These are phyloP conservation scores for Euphrasia confusa DNA, from an alignment of 257 asterid species.

Conservation along the genomic window DNA sequence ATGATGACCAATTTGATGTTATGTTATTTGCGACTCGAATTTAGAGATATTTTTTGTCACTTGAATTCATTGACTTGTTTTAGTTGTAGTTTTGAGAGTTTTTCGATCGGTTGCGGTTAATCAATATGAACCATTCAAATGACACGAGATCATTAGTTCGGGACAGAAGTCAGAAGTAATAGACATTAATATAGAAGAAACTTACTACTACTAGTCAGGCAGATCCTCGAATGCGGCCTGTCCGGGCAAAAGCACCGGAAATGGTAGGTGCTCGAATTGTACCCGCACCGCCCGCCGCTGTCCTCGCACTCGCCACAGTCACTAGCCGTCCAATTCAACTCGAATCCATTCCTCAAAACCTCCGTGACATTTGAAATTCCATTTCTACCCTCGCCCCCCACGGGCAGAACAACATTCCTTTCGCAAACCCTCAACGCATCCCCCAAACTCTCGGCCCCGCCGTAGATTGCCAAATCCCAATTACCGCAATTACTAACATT, in stretches of 20 bases:
- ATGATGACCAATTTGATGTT: too few species aligned
- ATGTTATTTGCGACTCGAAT: too few species aligned
- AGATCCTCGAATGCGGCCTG: constrained; percentile 6
- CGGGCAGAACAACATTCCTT: not conserved
- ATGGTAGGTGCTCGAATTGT: not conserved
- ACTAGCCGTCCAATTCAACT: constrained; percentile 37
- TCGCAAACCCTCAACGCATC: not conserved
- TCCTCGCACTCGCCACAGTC: not conserved
- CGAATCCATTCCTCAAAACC: not conserved
- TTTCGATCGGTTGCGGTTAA: too few species aligned
- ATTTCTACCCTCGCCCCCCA: not conserved
- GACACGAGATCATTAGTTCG: too few species aligned
- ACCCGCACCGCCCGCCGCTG: constrained; percentile 20
- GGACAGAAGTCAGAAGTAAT: too few species aligned
- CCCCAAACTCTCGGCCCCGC: not conserved
- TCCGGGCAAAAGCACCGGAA: constrained; percentile 9
- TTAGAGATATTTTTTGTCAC: too few species aligned
- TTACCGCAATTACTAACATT: not conserved
- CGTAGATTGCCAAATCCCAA: constrained; percentile 6
- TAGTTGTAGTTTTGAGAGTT: too few species aligned
- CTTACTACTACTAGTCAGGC: too few species aligned
- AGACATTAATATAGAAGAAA: too few species aligned
- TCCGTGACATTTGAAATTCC: not conserved
- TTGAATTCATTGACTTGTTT: too few species aligned
- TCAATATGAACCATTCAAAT: too few species aligned